Base-by-base conservation (phyloP, 495 filamentous ascomycete genomes). In the Poronia punctata region DNA sequence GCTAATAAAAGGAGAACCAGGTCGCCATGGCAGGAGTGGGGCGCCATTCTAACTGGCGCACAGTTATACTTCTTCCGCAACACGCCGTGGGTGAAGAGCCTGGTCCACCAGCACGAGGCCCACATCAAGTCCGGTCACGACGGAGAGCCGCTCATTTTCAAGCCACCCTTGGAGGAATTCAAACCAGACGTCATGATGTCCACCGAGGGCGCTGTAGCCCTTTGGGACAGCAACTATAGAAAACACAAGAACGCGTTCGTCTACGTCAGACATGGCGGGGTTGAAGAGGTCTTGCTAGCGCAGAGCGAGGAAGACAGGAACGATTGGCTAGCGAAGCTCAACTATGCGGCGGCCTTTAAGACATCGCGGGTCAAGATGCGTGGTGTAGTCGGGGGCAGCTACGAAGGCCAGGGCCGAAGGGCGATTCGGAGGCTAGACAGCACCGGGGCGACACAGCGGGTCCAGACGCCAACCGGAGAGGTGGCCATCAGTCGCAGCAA, bases 11-110 rank as follows among this genome's bases (percentile, higher is more conserved):
- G 95, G 71, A 88, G 88, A 60, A 83, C 88, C 0, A 75, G 93
- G 23, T 95, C 88, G 1, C 93, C 92, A 1, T 99, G 92, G 92
- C 88, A 95, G 50, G 92, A 97, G 67, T 99, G 92, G 92, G 92
- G 92, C 32, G 90, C 88, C 22, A 78, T 99, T 31, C 72, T 99
- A 15, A 99, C 92, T 5, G 83, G 88, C 18, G 90, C 92, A 10
- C 90, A 96, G 52, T 74, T 99, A 29, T 97, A 94, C 61, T 88
- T 99, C 65, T 99, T 99, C 66, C 78, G 84, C 40, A 95, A 97
- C 53, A 79, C 86, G 14, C 67, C 73, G 8, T 97, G 92, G 92
- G 78, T 93, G n/a, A 95, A 92, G 55, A 80, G 70, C 39, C 62
- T 99, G 41, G 85, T 96, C 66, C 75, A 83, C 42, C 92, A 99